Conservation (phyloP, 2,329 filamentous ascomycete species). For the Pseudocercospora fijiensis region DNA sequence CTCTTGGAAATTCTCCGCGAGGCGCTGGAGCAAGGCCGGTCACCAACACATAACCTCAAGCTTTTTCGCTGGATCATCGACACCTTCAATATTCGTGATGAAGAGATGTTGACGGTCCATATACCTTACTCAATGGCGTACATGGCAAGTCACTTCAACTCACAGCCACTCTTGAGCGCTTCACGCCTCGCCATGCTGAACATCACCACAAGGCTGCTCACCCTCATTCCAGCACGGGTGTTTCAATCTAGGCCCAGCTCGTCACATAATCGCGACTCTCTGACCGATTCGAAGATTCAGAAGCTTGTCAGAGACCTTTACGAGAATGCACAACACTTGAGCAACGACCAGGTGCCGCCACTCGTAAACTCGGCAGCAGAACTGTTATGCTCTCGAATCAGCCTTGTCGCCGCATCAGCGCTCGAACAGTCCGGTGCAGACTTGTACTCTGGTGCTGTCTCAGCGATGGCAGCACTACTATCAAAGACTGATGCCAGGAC, state of each 20-base stretch:
- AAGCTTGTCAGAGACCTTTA: constrained; percentile 17
- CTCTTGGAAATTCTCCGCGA: constrained; percentile 29
- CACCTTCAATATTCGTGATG: constrained; percentile 90
- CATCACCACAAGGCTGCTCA: constrained; percentile 18
- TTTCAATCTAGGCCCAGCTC: constrained; percentile 6
- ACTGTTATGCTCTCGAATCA: constrained; percentile 8
- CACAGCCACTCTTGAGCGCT: neutral
- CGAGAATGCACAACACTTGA: constrained; percentile 8
- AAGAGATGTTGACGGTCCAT: constrained; percentile 89
- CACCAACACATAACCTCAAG: constrained; percentile 55
- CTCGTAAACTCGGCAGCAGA: neutral
- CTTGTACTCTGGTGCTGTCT: neutral
- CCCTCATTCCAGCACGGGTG: constrained; percentile 18
- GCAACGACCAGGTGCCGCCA: constrained; percentile 5
- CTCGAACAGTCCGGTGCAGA: constrained; percentile 2
- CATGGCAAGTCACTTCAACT: constrained; percentile 23
- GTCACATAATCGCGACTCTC: neutral
- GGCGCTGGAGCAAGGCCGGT: constrained; percentile 11
- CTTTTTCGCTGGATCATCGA: constrained; percentile 78
- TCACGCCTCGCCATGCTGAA: constrained; percentile 8
- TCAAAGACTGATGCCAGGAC: neutral
- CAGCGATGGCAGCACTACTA: neutral
- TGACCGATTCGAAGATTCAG: constrained; percentile 10
- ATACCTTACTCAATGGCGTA: constrained; percentile 67
- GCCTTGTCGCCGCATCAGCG: constrained; percentile 3